phyloP scores from a whole-genome alignment of 352 stramenopile species.

The Plasmopara halstedii region DNA sequence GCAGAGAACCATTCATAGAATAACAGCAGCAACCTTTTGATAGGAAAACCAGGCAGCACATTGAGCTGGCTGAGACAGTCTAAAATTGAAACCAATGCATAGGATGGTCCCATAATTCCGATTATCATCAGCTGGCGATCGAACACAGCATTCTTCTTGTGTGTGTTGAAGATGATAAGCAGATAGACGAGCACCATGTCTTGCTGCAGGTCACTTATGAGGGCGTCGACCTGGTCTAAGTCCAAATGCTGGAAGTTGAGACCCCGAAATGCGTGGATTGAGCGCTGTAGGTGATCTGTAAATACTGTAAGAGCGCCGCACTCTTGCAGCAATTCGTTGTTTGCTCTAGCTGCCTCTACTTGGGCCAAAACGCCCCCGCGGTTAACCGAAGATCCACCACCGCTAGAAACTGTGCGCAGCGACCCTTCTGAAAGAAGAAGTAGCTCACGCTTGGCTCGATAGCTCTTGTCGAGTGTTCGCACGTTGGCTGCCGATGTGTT shows the following conservation, averaged over 20 bases:
- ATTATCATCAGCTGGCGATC: conserved; percentile 62
- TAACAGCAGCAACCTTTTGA: conserved; percentile 69
- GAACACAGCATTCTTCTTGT: conserved; percentile 55
- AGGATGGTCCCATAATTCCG: conserved; percentile 48
- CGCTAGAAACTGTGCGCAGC: conserved; percentile 11
- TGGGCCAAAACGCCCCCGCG: conserved; percentile 25
- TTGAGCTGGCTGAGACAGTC: conserved; percentile 69
- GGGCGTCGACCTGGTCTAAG: conserved; percentile 48
- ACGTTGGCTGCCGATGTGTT: conserved; percentile 56
- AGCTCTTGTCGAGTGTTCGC: conserved; percentile 61
- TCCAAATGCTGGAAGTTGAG: conserved; percentile 75
- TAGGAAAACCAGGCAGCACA: conserved; percentile 63
- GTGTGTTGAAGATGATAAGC: conserved; percentile 65
- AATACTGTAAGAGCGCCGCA: conserved; percentile 65
- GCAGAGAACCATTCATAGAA: conserved; percentile 62
- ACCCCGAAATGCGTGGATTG: conserved; percentile 54
- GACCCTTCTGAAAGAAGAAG: conserved; percentile 53
- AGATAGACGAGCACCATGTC: conserved; percentile 77
- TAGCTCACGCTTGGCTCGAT: conserved; percentile 60
- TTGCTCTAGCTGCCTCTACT: conserved; percentile 43
- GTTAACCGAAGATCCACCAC: conserved; percentile 4
- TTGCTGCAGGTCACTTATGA: conserved; percentile 62
- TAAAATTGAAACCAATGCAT: conserved; percentile 56
- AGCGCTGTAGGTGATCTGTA: conserved; percentile 46
- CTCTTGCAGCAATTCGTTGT: conserved; percentile 70